Base-by-base conservation (phyloP, 2,329 filamentous ascomycete species). In the Fusarium hostae region DNA sequence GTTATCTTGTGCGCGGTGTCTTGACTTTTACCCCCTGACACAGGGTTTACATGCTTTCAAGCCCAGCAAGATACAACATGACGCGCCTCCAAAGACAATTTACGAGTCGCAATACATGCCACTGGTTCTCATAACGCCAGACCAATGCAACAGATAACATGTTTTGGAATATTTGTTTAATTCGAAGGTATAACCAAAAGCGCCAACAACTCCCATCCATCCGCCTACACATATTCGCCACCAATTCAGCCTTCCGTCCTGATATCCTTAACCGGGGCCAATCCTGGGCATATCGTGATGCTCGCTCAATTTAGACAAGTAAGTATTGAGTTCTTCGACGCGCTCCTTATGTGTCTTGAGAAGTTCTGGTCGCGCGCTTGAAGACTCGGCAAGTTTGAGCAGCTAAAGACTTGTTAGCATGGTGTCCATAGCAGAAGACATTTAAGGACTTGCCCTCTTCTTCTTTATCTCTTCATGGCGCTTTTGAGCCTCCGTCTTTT, bases 271-370 rank as follows among this genome's bases (percentile, higher is more conserved):
- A 41, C 88, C 88, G 1, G 88, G 88, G 15, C 88, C 88, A 62
- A 90, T 90, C 83, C 89, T 90, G 75, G 88, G 88, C 95, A 99
- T 99, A 80, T 99, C 96, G 82, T 99, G 95, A 83, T 99, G 96
- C 83, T 99, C 96, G 82, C 94, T 97, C 78, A 99, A 83, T 73
- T 91, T 92, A 72, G 94, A 96, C 39, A 99, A 84, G 80, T 98
- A 98, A 71, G 93, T 94, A 80, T 99, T 99, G 75, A 98, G 84
- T 80, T 98, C 94, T 81, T 98, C 95, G 45, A 99, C 95, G 15
- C 94, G 90, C 84, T 99, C 93, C 81, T 98, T 98, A 82, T 99
- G 96, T 34, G 95, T 97, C 86, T 98, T 98, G 74, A 95, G 89
- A 20, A 97, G 91, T 79, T 98, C 95, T 18, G 92, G 90, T 51